phyloP scores from a whole-genome alignment of 306 rosid species.

The Crataegus laevigata region DNA sequence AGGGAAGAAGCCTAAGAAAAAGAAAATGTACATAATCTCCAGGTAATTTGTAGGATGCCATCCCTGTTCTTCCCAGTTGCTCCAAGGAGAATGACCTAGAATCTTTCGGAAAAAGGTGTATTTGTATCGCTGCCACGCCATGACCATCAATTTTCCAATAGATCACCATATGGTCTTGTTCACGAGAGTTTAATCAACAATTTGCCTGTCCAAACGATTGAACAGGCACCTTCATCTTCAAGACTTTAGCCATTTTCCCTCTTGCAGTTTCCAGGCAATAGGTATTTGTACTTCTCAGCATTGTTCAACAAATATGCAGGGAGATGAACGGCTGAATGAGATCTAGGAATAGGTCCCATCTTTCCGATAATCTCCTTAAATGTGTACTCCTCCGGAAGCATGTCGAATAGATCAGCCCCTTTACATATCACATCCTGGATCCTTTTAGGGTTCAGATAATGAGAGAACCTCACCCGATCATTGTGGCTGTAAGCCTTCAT shows the following conservation, averaged over 20 bases:
- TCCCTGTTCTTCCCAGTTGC: conserved; percentile 16
- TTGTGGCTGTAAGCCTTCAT: conserved; percentile 84
- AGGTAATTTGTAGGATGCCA: conserved; percentile 17
- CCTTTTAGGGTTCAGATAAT: conserved; percentile 54
- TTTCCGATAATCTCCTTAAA: conserved; percentile 78
- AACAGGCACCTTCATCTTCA: conserved; percentile 2
- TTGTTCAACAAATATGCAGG: conserved; percentile 59
- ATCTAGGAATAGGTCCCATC: conserved; percentile 76
- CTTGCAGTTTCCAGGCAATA: conserved; percentile 75
- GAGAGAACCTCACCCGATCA: conserved; percentile 66
- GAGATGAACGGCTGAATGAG: conserved; percentile 76
- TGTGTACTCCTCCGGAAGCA: conserved; percentile 84
- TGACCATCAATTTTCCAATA: conserved; percentile 21
- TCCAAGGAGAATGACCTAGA: conserved; percentile 30
- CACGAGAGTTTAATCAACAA: conserved; percentile 7
- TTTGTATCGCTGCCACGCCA: conserved; percentile 13
- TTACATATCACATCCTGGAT: conserved; percentile 67
- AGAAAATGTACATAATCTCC: conserved; percentile 19
- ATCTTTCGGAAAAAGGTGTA: conserved; percentile 19
- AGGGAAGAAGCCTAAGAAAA: conserved; percentile 15
- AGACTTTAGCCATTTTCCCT: conserved; percentile 66
- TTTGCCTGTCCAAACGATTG: conserved; percentile 4
- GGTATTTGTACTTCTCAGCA: conserved; percentile 53
- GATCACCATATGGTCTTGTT: conserved; percentile 7
- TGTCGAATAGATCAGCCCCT: conserved; percentile 73